Evolutionary conservation across 352 stramenopile genomes (phyloP), one percentile per base, ranked within the genome.

Genomic region (Globisporangium carolinianum): DNA sequence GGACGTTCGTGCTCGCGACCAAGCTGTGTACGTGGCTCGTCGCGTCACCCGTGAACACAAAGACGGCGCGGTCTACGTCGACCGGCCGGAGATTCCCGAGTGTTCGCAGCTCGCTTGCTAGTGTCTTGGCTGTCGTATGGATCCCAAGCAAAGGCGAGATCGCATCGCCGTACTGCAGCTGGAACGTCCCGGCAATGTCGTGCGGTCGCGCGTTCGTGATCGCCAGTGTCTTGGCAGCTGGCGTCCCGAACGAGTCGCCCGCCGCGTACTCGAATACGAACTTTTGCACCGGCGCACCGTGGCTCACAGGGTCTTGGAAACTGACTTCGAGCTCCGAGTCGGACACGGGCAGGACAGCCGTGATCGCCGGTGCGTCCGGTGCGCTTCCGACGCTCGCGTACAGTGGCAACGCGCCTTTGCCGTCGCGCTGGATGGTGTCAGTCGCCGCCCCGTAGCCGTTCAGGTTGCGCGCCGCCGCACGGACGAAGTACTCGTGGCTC

Each of bases 361-460:
- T 72, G 12, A 93, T 71, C 6, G 35, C 62, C 18, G 71, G 75
- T 5, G 67, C 50, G 4, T 68, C 71, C 7, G 83, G 79, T 7
- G 60, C 60, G 1, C 55, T 74, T 0, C 66, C 64, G 7, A 79
- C 60, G 7, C 62, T 68, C n/a, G 76, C 66, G 24, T 71, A 56
- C 39, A 90, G 51, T 11, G 75, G 76, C 18, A 86, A 51, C 1
- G 72, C 79, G 9, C 83, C 83, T 62, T 72, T 76, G 15, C 83
- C 83, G 15, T 67, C 52, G 5, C 65, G 69, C 57, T 93, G 83
- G n/a, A 89, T 72, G 0, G 71, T 50, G 38, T 81, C 75, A 0
- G 79, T 90, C 35, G 75, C 76, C 3, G 59, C 18, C 14, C 83
- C 75, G n/a, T 87, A 91, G 0, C 80, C 80, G 58, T 89, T 89